These are phyloP conservation scores for Mollisia scopiformis DNA, from an alignment of 2,329 filamentous ascomycete genomes.

Conservation along the genomic window DNA sequence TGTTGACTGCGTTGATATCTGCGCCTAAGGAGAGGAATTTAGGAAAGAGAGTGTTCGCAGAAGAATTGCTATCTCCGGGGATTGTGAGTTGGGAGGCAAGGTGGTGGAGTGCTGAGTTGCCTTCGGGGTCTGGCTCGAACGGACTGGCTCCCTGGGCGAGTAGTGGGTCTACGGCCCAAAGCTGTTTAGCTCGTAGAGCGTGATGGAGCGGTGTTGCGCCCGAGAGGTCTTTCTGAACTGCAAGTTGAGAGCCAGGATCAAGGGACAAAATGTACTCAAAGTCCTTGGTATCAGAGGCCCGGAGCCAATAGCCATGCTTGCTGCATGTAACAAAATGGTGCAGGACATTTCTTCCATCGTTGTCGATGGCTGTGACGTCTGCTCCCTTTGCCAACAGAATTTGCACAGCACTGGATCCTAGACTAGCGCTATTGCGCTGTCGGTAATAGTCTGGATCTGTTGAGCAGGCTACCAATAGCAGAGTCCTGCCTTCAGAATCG, in stretches of 20 bases:
- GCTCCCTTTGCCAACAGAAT: background rate
- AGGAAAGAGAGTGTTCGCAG: background rate
- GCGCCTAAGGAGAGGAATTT: constrained; percentile 17
- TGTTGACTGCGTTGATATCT: constrained; percentile 22
- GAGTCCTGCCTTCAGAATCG: background rate
- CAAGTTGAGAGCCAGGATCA: constrained; percentile 1
- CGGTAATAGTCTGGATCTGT: background rate
- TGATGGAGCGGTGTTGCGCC: constrained; percentile 14
- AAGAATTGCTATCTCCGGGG: background rate
- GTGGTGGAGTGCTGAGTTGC: constrained; percentile 25
- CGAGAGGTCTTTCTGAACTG: constrained; percentile 8
- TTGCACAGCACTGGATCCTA: background rate
- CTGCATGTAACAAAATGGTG: constrained; percentile 27
- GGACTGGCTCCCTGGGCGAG: constrained; percentile 27
- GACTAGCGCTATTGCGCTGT: no score
- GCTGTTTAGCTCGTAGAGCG: constrained; percentile 14
- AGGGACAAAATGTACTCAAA: constrained; percentile 20
- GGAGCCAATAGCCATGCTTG: constrained; percentile 25
- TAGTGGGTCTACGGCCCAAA: constrained; percentile 17
- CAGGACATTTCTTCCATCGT: constrained; percentile 12
- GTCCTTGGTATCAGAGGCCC: background rate
- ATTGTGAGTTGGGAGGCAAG: constrained; percentile 22
- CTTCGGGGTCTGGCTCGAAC: constrained; percentile 22
- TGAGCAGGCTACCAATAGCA: background rate
- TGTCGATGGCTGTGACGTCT: background rate